phyloP scores from a whole-genome alignment of 352 stramenopile species.

The Phytophthora chlamydospora region DNA sequence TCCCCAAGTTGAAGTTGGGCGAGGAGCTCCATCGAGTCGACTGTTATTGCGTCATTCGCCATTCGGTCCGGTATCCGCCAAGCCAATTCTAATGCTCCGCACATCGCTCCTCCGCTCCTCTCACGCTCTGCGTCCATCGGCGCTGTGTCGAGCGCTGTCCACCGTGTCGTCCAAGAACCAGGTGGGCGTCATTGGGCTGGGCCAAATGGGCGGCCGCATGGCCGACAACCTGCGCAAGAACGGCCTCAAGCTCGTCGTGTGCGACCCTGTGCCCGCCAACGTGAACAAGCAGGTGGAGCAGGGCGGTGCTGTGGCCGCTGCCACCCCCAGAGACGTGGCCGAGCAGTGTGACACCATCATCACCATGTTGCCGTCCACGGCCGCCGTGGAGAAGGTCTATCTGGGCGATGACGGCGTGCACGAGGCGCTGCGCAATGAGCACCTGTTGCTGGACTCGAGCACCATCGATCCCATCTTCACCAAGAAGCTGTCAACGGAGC shows the following conservation, averaged over 20 bases:
- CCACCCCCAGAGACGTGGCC: conserved; percentile 75
- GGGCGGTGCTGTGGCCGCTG: conserved; percentile 53
- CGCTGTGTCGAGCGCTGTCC: conserved; percentile 7
- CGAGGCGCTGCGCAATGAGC: conserved; percentile 64
- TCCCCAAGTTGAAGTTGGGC: conserved; percentile 40
- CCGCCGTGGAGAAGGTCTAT: conserved; percentile 87
- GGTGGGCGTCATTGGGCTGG: conserved; percentile 93
- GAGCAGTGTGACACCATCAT: conserved; percentile 85
- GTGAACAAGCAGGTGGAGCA: conserved; percentile 59
- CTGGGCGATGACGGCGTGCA: conserved; percentile 74
- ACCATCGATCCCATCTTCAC: conserved; percentile 95
- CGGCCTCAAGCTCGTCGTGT: conserved; percentile 80
- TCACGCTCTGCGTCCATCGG: conserved; percentile 1
- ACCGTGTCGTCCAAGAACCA: conserved; percentile 36
- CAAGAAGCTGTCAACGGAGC: conserved; percentile 80
- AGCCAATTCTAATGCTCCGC: conserved; percentile 22
- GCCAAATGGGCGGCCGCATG: conserved; percentile 96
- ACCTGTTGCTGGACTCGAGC: conserved; percentile 95
- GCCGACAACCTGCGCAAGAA: conserved; percentile 90
- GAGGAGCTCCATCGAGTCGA: conserved; percentile 6
- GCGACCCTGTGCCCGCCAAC: conserved; percentile 68
- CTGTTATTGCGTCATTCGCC: conserved; percentile 17
- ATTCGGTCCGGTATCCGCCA: conserved; percentile 13
- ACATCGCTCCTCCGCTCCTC: conserved; percentile 5
- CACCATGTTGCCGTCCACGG: conserved; percentile 95